phyloP scores from a whole-genome alignment of 2,329 filamentous ascomycete genomes.

The Pseudopithomyces maydicus region DNA sequence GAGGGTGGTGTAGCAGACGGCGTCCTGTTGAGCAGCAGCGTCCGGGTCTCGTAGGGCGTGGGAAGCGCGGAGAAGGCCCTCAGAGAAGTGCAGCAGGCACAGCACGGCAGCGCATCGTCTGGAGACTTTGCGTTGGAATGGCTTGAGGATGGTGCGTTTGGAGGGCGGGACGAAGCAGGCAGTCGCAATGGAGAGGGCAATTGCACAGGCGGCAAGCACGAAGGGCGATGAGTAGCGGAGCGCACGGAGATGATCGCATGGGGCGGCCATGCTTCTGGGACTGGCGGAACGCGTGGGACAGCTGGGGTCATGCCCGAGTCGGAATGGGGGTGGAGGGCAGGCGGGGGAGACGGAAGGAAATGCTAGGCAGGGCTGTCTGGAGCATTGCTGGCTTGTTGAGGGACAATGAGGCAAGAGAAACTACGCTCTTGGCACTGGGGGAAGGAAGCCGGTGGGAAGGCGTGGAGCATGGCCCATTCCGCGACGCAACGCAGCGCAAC shows the following conservation, averaged over 20 bases:
- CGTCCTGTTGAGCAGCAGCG: neutral
- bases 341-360: neutral
- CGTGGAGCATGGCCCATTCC: neutral
- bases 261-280: neutral
- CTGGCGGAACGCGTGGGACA: too few species aligned
- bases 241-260: neutral
- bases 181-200: neutral
- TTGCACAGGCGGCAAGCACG: neutral
- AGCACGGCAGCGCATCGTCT: neutral
- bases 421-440: neutral
- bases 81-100: neutral
- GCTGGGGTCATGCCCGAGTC: neutral
- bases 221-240: slow-evolving; percentile 1
- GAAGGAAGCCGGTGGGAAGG: neutral
- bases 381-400: neutral
- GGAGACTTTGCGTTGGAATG: neutral
- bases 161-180: slow-evolving; percentile 1
- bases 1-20: slow-evolving; percentile 1
- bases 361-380: neutral
- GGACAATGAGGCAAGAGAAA: neutral
- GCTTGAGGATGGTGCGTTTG: neutral
- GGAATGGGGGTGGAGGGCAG: neutral
- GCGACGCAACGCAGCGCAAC: neutral
- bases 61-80: neutral
- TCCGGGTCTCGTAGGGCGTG: neutral